Base-by-base conservation (phyloP, 140 eudicot species). In the Stevia rebaudiana region DNA sequence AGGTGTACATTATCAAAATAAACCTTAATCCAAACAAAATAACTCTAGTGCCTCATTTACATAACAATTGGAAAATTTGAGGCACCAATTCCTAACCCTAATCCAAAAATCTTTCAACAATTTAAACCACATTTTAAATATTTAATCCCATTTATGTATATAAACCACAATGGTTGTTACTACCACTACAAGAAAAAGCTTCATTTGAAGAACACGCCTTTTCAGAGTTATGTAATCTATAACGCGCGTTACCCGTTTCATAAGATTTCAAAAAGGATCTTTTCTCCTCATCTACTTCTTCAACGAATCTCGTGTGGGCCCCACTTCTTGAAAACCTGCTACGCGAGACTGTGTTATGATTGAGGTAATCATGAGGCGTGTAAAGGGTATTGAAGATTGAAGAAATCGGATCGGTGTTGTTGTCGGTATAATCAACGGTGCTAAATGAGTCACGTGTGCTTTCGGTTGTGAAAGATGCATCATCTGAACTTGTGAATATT, bases 381-480 rank as follows among this genome's bases (percentile, higher is more conserved):
- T 73, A 82, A 10, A 55, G 40, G 53, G 74, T 71, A 74, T 70
- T 74, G 50, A 82, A 81, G 60, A 89, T 73, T 9, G 89, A 86
- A 39, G 86, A 76, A 67, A 83, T 17, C 1, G 91, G 84, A 51
- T 86, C 95, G 21, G 58, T 54, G 61, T 57, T 48, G 43, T 48
- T 67, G 63, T 88, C 96, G 9, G 82, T 56, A 46, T 80, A 68
- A 41, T 84, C 96, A 50, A 73, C 75, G 15, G 90, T 85, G 63
- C 95, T 83, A 71, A 89, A 85, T 21, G 97, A 89, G 79, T 89
- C 97, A 28, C 97, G 69, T 6, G 97, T 85, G 68, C 97, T 89
- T 72, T 89, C 97, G 6, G 95, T 89, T 17, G 95, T 89, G 74
- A 89, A 88, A 49, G 96, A 88, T 39, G 96, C 89, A 3, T 88